Evolutionary conservation across 306 rosid species (phyloP).

Genomic region (Cucumis melo): DNA sequence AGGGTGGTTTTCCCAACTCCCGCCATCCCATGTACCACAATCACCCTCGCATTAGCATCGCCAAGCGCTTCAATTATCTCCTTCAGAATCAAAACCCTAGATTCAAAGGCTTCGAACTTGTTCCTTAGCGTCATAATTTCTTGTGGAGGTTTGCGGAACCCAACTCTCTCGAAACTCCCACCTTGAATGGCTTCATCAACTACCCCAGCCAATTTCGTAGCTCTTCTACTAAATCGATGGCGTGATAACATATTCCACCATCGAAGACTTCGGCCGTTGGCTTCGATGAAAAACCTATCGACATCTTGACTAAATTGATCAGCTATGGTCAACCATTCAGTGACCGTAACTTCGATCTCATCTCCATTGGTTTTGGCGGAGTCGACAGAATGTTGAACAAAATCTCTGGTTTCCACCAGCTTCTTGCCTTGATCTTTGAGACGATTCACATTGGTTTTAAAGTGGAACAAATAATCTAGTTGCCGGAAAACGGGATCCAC

Average conservation of each 20-base stretch:
- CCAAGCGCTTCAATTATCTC: conserved; percentile 6
- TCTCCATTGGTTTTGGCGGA: conserved; percentile 6
- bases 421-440: not conserved
- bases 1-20: conserved; percentile 18
- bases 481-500: conserved; percentile 4
- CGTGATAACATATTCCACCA: not conserved
- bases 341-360: not conserved
- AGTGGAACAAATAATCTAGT: conserved; percentile 5
- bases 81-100: conserved; percentile 1
- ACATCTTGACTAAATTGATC: not conserved
- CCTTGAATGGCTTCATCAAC: not conserved
- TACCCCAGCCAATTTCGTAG: not conserved
- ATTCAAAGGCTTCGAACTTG: conserved; percentile 7
- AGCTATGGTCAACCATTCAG: not conserved
- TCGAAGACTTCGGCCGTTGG: not conserved
- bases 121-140: not conserved
- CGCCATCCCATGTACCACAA: conserved; percentile 12
- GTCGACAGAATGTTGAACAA: not conserved
- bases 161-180: not conserved
- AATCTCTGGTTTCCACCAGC: not conserved
- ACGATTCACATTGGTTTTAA: not conserved
- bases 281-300: not conserved
- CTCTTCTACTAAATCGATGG: conserved; percentile 4
- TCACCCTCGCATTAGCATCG: not conserved
- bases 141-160: not conserved